Evolutionary conservation across 768 basidiomycete genomes (phyloP), one percentile per base, ranked within the genome.

Genomic region (Mycena haematopus): DNA sequence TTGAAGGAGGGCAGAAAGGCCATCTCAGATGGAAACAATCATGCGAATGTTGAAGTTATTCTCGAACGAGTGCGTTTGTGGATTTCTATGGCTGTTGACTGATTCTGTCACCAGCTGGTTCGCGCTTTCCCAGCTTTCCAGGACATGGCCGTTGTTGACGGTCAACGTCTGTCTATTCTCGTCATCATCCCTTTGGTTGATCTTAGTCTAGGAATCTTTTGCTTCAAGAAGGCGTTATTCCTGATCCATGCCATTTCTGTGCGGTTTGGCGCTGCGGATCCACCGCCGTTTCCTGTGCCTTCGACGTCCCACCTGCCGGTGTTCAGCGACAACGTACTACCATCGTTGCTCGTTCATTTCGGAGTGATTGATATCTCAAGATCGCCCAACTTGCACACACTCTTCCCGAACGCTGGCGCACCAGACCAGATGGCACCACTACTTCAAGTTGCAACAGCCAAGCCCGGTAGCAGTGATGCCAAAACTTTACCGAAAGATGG

Each of bases 211-310:
- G 92, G 85, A n/a, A 80, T 94, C 24, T 95, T 93, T 75, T 86
- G 92, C 71, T 93, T 94, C 82, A 95, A 94, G 75, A 96, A 95
- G 71, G 93, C 91, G 2, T 78, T 96, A 33, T 93, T 93, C 74
- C 82, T 95, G 54, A 78, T 94, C 54, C 86, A 92, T 65, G 87
- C 86, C 25, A 75, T 95, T 53, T 76, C 74, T 25, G 73, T 88
- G 46, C 87, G 91, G 47, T 95, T 95, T 77, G 83, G 84, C 52
- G 75, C 83, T 8, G 71, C 78, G 46, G 75, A 81, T 13, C 78
- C 83, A 3, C 73, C 82, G 21, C 80, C 85, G 14, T 87, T 92
- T 69, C 86, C 86, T 27, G 73, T 91, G 17, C 90, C 89, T 46
- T 78, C 80, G 52, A 89, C 87, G 3, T 74, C 74, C 25, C 76